A percentile compares a stretch with the other conserved stretches of the same genome.
These are phyloP conservation scores for Macrophomina phaseolina DNA, from an alignment of 2,329 filamentous ascomycete genomes.

Conservation along the genomic window DNA sequence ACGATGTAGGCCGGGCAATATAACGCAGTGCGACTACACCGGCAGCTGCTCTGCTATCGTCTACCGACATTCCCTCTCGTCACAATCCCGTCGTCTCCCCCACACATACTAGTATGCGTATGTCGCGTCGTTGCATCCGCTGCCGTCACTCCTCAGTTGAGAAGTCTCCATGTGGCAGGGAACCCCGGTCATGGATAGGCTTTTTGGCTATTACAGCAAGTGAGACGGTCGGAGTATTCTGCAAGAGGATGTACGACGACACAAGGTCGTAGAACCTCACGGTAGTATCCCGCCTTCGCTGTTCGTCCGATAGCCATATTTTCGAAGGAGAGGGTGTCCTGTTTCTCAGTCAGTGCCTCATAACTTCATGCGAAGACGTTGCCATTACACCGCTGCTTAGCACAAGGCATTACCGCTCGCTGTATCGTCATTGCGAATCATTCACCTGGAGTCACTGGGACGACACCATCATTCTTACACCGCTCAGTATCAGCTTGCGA, in stretches of 20 bases:
- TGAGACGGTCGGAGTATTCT: neutral
- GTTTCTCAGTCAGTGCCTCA: neutral
- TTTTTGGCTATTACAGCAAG: neutral
- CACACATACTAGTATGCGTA: constrained; percentile 13
- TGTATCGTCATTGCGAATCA: neutral
- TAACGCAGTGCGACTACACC: constrained; percentile 16
- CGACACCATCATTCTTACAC: neutral
- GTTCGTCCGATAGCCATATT: neutral
- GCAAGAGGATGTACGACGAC: neutral
- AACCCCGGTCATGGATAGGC: constrained; percentile 6
- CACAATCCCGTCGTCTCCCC: constrained; percentile 8
- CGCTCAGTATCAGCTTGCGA: neutral
- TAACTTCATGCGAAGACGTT: constrained; percentile 1
- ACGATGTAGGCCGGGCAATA: constrained; percentile 21
- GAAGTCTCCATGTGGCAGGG: neutral
- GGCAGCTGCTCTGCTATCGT: constrained; percentile 13
- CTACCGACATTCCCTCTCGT: constrained; percentile 6
- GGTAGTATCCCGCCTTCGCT: neutral
- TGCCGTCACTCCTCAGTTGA: constrained; percentile 3
- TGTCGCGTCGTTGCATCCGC: constrained; percentile 2
- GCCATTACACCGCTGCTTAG: constrained; percentile 16
- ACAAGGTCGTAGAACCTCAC: constrained; percentile 1
- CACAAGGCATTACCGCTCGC: neutral
- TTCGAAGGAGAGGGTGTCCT: constrained; percentile 6
- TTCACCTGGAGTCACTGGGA: neutral